Evolutionary conservation across 2,329 filamentous ascomycete species (phyloP).

Genomic region (Colletotrichum sp.): DNA sequence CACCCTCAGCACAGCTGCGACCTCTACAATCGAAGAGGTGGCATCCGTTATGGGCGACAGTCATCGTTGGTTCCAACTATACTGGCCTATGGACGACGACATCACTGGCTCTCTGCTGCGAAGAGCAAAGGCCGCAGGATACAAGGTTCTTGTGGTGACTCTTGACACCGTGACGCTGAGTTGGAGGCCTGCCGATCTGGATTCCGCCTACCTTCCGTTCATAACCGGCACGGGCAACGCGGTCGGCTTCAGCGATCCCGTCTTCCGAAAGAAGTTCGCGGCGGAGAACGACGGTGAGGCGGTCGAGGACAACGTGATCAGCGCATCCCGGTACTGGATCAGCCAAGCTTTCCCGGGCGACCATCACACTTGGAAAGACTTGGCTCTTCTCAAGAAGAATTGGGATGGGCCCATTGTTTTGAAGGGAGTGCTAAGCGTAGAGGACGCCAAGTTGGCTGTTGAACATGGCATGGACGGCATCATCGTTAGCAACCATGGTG

Average conservation of each 20-base stretch:
- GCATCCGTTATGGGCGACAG: slow-evolving; percentile 62
- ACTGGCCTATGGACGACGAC: slow-evolving; percentile 72
- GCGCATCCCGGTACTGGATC: slow-evolving; percentile 60
- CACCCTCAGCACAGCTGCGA: slow-evolving; percentile 69
- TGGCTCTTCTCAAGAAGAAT: slow-evolving; percentile 60
- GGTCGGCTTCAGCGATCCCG: slow-evolving; percentile 70
- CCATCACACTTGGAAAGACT: slow-evolving; percentile 65
- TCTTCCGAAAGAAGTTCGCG: slow-evolving; percentile 64
- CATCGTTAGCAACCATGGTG: slow-evolving; percentile 66
- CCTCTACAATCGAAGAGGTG: slow-evolving; percentile 69
- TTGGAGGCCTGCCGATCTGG: slow-evolving; percentile 73
- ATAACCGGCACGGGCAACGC: slow-evolving; percentile 61
- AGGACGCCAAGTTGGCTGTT: slow-evolving; percentile 46
- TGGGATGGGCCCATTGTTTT: slow-evolving; percentile 66
- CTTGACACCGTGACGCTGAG: slow-evolving; percentile 73
- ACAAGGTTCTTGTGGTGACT: slow-evolving; percentile 71
- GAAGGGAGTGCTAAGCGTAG: slow-evolving; percentile 36
- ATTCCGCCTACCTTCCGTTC: slow-evolving; percentile 66
- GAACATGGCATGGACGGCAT: slow-evolving; percentile 62
- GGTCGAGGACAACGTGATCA: slow-evolving; percentile 51
- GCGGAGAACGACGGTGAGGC: slow-evolving; percentile 48
- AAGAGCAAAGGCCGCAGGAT: slow-evolving; percentile 67
- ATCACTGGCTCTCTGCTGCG: slow-evolving; percentile 67
- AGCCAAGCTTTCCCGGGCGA: slow-evolving; percentile 55
- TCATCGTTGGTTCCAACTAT: slow-evolving; percentile 75